Evolutionary conservation across 805 yeast genomes (phyloP), one percentile per base, ranked within the genome.

Genomic region (Yamadazyma akitaensis): DNA sequence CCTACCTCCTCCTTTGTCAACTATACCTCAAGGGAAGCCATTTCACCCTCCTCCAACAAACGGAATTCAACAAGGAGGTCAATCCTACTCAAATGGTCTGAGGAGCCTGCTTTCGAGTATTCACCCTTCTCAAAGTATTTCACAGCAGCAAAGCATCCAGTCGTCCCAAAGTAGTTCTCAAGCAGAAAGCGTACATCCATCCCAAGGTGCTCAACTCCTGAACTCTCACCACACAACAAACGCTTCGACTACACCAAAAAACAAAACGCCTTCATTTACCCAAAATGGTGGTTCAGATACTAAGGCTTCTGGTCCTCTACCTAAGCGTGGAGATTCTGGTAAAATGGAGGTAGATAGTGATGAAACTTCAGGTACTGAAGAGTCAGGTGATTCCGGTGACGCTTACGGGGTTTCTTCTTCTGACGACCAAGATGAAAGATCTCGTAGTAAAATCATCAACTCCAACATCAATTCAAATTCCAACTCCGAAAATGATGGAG

Each of bases 331-430:
- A n/a, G 9, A 21, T 17, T 37, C 47, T 2, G 16, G 30, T 32
- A 35, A 37, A 10, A 50, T 51, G 51, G 55, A 51, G 24, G 25
- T 51, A 14, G 53, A 51, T 26, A 40, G 42, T 26, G 55, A 44
- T 14, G 42, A 48, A 16, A 37, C 44, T 17, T 47, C 51, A 6
- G 43, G 48, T 28, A 37, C 43, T 5, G 47, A 43, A 25, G 40
- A 36, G 17, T 31, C 47, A 2, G 53, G 50, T 9, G 51, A 46
- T 21, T 44, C 55, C 4, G 25, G 50, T 5, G 40, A 45, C 16
- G 35, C 49, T 24, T 47, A 47, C 34, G 53, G 43, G 8, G 35
- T 50, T 0, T 47, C 51, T n/a, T 52, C 56, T 2, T 47, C 51
- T 14, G 55, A 52, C 34, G 55, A 52, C 12, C 55, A 44, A 26